phyloP scores from a whole-genome alignment of 768 basidiomycete species.

The Suillus hirtellus region DNA sequence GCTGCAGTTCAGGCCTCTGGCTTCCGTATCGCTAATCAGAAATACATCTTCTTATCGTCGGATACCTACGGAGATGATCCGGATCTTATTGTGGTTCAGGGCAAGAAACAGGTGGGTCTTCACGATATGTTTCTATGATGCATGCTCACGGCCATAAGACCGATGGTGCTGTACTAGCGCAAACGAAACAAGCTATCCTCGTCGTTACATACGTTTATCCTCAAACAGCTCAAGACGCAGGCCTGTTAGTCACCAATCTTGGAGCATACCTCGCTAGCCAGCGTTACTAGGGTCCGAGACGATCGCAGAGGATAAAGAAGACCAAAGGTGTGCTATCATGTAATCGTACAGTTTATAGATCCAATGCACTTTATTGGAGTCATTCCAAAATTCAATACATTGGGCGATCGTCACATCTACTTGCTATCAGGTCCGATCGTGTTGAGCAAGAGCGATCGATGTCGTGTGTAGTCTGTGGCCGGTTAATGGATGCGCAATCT shows the following conservation, averaged over 20 bases:
- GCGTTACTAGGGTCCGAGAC: constrained; percentile 45
- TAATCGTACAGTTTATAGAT: constrained; percentile 2
- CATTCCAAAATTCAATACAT: background rate
- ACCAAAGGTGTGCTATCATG: constrained; percentile 9
- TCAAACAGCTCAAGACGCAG: constrained; percentile 64
- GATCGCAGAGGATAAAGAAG: constrained; percentile 10
- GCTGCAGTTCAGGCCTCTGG: constrained; percentile 53
- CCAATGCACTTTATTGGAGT: background rate
- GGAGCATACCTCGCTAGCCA: constrained; percentile 75
- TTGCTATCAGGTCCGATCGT: background rate
- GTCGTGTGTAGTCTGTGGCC: background rate
- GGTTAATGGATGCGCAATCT: background rate
- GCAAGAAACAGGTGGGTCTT: constrained; percentile 73
- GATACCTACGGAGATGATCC: constrained; percentile 38
- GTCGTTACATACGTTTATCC: constrained; percentile 75
- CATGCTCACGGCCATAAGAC: constrained; percentile 42
- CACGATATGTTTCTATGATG: background rate
- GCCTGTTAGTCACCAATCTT: constrained; percentile 61
- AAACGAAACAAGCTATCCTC: constrained; percentile 84
- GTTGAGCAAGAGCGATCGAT: background rate
- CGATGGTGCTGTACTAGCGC: constrained; percentile 71
- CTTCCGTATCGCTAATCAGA: constrained; percentile 62
- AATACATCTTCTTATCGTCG: constrained; percentile 65
- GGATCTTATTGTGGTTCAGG: constrained; percentile 50
- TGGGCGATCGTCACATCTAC: background rate